Evolutionary conservation across 2,329 filamentous ascomycete genomes (phyloP), one percentile per base, ranked within the genome.

Genomic region (Thermomyces lanuginosus): DNA sequence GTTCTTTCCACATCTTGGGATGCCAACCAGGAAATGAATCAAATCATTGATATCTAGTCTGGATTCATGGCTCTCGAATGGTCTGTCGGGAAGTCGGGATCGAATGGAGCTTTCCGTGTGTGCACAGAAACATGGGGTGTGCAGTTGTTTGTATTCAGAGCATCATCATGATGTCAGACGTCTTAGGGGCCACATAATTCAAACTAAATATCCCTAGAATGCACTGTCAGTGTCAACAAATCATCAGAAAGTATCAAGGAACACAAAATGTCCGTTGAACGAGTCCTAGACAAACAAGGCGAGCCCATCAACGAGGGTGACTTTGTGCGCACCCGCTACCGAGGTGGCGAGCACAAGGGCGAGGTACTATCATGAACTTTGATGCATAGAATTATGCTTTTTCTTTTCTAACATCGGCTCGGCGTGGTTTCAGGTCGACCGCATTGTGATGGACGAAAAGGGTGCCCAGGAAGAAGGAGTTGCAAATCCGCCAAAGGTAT

Each of bases 401-500:
- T n/a, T n/a, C n/a, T n/a, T n/a, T n/a, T n/a, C n/a, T n/a, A n/a
- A n/a, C n/a, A n/a, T n/a, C n/a, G n/a, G n/a, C n/a, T n/a, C n/a
- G n/a, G n/a, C n/a, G n/a, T n/a, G n/a, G n/a, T n/a, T n/a, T n/a
- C n/a, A 43, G 38, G 38, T 42, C 8, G 29, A 45, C 21, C 34
- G 31, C 27, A 40, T 46, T 18, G 36, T 45, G 22, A 38, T 27
- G 14, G 35, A 45, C 26, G 25, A 46, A 22, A 22, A 26, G 5
- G 35, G 25, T 12, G 40, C 42, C 10, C 26, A 28, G 7, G 29
- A 40, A 12, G 41, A 44, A 27, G 36, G 33, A 16, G 39, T 48
- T 5, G 34, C 27, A 3, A 41, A 40, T 25, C 42, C 41, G 13
- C 40, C 41, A 2, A 41, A 46, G 31, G 40, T 37, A 33, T 23